Base-by-base conservation (phyloP, 2,329 filamentous ascomycete genomes). In the Colletotrichum falcatum region DNA sequence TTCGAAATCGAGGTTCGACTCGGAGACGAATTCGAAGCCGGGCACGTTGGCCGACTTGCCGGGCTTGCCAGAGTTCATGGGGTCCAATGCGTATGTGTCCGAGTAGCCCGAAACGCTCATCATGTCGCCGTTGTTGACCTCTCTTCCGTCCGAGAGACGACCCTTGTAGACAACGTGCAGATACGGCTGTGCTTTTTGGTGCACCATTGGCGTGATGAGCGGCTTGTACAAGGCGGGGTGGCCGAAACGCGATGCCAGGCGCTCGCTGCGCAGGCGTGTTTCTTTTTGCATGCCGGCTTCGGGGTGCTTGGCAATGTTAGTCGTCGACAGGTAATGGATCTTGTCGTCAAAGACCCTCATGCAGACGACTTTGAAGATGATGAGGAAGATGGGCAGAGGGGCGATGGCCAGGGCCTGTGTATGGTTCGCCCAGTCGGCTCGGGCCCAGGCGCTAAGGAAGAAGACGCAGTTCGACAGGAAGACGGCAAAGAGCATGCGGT, bases 161-260 rank as follows among this genome's bases (percentile, higher is more conserved):
- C 95, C 95, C 30, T 90, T 90, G 79, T 98, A 98, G 60, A 99
- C 87, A 53, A 92, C 89, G n/a, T 92, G 91, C 12, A 99, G 87
- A 49, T 96, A 87, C 70, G 96, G 94, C 76, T 96, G 93, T 2
- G 94, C 94, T 81, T 93, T 97, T 64, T 94, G 92, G 76, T 97
- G 92, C 4, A 98, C 95, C 95, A 98, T 98, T 3, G 95, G 95
- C 0, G 94, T 97, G 75, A 95, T 95, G 26, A 98, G 86, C 4
- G 93, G 92, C 80, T 92, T 93, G 84, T 96, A 97, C 20, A 98
- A 86, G 5, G 93, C 94, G 1, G 95, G 96, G 78, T 99, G 94
- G 2, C 94, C 95, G 78, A 98, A 99, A 33, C 93, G 88, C 30
- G 90, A 90, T 70, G 88, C 92, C 65, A 94, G 88, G 76, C 88